phyloP scores from a whole-genome alignment of 306 rosid species.

The Inga oerstediana region DNA sequence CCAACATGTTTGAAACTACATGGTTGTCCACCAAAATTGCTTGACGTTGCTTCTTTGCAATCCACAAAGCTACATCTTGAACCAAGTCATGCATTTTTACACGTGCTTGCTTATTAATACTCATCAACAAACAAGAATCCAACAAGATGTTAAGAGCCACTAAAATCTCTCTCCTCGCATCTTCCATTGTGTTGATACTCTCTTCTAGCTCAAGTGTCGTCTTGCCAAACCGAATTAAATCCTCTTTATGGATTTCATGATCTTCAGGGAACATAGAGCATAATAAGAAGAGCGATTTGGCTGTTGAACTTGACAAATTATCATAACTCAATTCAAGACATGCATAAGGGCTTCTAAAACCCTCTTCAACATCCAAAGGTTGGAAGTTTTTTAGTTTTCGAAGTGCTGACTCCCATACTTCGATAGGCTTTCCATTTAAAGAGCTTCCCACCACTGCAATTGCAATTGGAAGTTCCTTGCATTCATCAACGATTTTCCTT shows the following conservation, averaged over 20 bases:
- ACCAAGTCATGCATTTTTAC: too few species aligned
- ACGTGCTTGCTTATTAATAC: too few species aligned
- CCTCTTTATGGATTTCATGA: neutral
- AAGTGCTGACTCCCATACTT: neutral
- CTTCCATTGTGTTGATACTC: neutral
- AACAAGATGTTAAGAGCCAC: neutral
- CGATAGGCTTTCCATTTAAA: neutral
- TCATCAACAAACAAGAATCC: too few species aligned
- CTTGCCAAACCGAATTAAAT: neutral
- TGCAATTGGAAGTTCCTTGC: neutral
- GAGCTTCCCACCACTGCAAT: neutral
- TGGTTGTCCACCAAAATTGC: neutral
- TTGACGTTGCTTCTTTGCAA: neutral
- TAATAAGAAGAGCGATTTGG: neutral
- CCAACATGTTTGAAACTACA: too few species aligned
- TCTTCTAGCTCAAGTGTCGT: too few species aligned
- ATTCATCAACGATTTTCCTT: neutral
- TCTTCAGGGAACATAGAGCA: slow-evolving; percentile 16
- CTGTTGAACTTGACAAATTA: neutral
- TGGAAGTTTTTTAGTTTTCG: neutral
- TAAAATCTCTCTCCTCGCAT: neutral
- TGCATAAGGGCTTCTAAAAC: neutral
- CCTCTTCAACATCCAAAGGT: neutral
- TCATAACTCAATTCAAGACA: neutral
- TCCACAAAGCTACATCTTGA: slow-evolving; percentile 9